Evolutionary conservation across 306 rosid species (phyloP).

Genomic region (Comarum palustre): DNA sequence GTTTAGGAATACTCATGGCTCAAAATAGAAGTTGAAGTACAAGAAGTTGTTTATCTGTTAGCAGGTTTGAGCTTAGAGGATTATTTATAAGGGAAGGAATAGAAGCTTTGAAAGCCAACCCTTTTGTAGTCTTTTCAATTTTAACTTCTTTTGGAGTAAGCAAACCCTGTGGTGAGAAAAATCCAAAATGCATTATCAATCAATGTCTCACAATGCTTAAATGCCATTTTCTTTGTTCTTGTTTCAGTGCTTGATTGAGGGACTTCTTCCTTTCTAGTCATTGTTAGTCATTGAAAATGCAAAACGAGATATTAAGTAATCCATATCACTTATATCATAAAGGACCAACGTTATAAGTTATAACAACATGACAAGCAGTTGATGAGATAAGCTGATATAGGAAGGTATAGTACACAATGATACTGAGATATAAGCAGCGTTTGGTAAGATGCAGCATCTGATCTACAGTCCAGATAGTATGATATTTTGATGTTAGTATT

Average conservation of each 20-base stretch:
- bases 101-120: not conserved
- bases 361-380: not conserved
- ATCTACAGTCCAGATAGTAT: not conserved
- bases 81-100: constrained; percentile 1
- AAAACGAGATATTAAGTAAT: constrained; percentile 15
- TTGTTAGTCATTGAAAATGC: constrained; percentile 2
- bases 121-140: not conserved
- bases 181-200: constrained; percentile 23
- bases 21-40: constrained; percentile 14
- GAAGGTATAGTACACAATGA: not conserved
- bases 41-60: constrained; percentile 10
- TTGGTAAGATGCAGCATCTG: not conserved
- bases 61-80: constrained; percentile 3
- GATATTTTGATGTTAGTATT: not conserved
- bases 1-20: constrained; percentile 44
- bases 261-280: constrained; percentile 13
- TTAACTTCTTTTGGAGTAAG: not conserved
- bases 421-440: not conserved
- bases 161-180: constrained; percentile 22
- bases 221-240: not conserved
- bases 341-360: not conserved
- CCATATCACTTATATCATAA: not conserved
- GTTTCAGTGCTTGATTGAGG: too few relatives aligned
- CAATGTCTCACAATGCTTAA: not conserved
- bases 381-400: not conserved